Evolutionary conservation across 1,284 basidiomycete genomes (phyloP).

Genomic region (Mycena sp.): DNA sequence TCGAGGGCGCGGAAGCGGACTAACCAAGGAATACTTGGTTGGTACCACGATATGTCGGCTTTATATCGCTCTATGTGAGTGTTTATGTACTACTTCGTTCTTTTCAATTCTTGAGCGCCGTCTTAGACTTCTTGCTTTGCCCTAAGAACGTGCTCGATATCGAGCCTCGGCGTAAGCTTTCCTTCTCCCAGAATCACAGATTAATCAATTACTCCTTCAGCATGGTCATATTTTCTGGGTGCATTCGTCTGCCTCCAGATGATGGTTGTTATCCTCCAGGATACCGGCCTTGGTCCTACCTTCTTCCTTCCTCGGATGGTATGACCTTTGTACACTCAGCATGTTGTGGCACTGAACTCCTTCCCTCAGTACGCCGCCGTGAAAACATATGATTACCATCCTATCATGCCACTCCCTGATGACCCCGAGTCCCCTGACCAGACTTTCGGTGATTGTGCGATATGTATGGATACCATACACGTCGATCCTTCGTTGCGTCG

Average conservation of each 20-base stretch:
- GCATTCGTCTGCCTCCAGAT: constrained; percentile 74
- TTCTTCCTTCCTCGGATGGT: constrained; percentile 83
- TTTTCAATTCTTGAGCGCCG: neutral
- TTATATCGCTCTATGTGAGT: constrained; percentile 80
- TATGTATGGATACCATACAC: constrained; percentile 89
- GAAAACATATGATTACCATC: constrained; percentile 87
- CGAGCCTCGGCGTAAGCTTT: constrained; percentile 68
- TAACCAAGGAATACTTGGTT: constrained; percentile 78
- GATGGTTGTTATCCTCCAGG: constrained; percentile 75
- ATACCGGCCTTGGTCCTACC: constrained; percentile 73
- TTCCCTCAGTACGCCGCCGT: constrained; percentile 66
- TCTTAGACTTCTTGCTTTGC: constrained; percentile 80
- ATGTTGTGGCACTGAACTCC: constrained; percentile 1
- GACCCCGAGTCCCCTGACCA: constrained; percentile 80
- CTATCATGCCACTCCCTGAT: constrained; percentile 69
- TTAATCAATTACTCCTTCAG: constrained; percentile 45
- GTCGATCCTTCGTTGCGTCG: constrained; percentile 56
- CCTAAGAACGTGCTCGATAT: constrained; percentile 88
- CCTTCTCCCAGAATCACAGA: neutral
- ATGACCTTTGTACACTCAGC: constrained; percentile 36
- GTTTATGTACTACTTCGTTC: neutral
- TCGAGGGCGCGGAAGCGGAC: constrained; percentile 74
- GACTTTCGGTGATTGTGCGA: constrained; percentile 85
- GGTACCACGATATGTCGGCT: constrained; percentile 80
- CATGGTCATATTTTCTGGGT: constrained; percentile 74